phyloP scores from a whole-genome alignment of 2,329 filamentous ascomycete species.

The Exophiala oligosperma region DNA sequence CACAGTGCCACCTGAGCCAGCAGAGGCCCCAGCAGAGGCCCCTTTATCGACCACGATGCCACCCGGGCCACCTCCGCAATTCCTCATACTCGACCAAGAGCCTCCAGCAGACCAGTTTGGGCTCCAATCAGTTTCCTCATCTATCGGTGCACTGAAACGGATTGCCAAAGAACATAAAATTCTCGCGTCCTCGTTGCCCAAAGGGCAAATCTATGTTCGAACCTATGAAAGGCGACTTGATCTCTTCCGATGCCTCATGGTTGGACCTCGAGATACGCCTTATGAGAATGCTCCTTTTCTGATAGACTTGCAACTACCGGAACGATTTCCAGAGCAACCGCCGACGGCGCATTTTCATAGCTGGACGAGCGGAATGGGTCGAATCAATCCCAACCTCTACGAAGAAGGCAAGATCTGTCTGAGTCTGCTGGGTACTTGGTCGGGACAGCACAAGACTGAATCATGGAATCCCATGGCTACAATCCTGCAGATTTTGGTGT shows the following conservation, averaged over 20 bases:
- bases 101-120: conserved; percentile 45
- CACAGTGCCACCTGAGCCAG: conserved; percentile 20
- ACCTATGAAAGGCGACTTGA: conserved; percentile 61
- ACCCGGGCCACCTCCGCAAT: conserved; percentile 33
- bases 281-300: conserved; percentile 63
- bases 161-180: conserved; percentile 61
- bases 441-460: conserved; percentile 53
- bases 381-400: conserved; percentile 64
- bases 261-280: conserved; percentile 60
- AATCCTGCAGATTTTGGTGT: conserved; percentile 58
- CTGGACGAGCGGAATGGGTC: conserved; percentile 54
- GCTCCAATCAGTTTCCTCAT: conserved; percentile 33
- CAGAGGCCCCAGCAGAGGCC: conserved; percentile 16
- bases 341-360: conserved; percentile 61
- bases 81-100: conserved; percentile 42
- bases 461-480: conserved; percentile 57
- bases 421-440: conserved; percentile 61
- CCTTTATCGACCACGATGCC: background rate
- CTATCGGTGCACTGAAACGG: conserved; percentile 43
- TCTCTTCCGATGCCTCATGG: conserved; percentile 58
- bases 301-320: conserved; percentile 57
- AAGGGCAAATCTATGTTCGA: conserved; percentile 55
- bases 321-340: conserved; percentile 52
- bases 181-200: conserved; percentile 54
- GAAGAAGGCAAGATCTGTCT: conserved; percentile 64